A percentile compares a stretch with the other conserved stretches of the same genome.
Evolutionary conservation across 2,329 filamentous ascomycete genomes (phyloP).

Genomic region (Capronia epimyces): DNA sequence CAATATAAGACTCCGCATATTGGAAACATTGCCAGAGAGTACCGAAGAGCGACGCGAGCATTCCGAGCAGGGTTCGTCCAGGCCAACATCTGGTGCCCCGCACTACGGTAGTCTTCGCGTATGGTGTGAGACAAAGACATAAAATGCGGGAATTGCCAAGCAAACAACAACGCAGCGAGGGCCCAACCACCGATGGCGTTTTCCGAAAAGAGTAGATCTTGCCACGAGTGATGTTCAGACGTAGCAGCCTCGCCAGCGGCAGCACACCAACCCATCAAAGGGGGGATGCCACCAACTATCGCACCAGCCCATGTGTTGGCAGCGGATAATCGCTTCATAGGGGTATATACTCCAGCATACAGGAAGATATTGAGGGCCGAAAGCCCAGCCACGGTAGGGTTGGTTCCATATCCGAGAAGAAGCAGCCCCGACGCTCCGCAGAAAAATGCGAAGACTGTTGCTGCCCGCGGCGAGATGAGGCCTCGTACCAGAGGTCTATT

Average conservation of each 20-base stretch:
- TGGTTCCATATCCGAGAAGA: constrained; percentile 81
- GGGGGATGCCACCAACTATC: constrained; percentile 85
- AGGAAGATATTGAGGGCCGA: constrained; percentile 79
- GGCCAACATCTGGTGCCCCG: constrained; percentile 65
- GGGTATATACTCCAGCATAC: constrained; percentile 90
- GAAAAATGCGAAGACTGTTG: constrained; percentile 70
- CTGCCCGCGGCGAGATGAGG: constrained; percentile 65
- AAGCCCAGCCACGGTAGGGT: constrained; percentile 83
- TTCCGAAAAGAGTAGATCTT: constrained; percentile 69
- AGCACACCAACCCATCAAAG: constrained; percentile 96
- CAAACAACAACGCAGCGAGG: constrained; percentile 74
- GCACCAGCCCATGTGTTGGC: constrained; percentile 95
- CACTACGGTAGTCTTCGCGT: constrained; percentile 75
- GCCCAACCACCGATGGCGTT: constrained; percentile 77
- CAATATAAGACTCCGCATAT: constrained; percentile 76
- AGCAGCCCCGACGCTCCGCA: constrained; percentile 65
- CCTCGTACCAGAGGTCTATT: constrained; percentile 83
- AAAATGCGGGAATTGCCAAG: constrained; percentile 98
- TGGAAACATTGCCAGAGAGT: constrained; percentile 78
- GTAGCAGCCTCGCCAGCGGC: constrained; percentile 83
- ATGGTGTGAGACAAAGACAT: constrained; percentile 89
- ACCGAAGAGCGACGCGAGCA: constrained; percentile 78
- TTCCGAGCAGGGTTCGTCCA: constrained; percentile 87
- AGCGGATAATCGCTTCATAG: constrained; percentile 77
- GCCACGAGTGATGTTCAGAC: constrained; percentile 64